These are phyloP conservation scores for Centrapalus pauciflorus DNA, from an alignment of 129 eudicot genomes.

Conservation along the genomic window DNA sequence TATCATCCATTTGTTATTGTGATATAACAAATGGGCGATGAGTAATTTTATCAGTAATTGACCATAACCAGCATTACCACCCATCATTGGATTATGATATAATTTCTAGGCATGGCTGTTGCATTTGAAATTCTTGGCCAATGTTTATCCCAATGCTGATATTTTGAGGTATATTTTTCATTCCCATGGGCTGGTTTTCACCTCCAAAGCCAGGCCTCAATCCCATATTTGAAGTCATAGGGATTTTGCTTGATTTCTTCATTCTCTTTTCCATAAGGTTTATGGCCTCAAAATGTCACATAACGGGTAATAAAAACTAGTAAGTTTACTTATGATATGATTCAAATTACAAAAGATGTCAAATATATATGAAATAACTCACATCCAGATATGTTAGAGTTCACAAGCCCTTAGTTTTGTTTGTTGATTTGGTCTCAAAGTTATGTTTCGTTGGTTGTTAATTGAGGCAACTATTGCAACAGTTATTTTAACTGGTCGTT, in stretches of 20 bases:
- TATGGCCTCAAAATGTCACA: constrained; percentile 89
- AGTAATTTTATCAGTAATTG: constrained; percentile 48
- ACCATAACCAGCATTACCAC: constrained; percentile 60
- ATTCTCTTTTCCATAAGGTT: constrained; percentile 92
- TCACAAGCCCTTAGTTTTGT: constrained; percentile 84
- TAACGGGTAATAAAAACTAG: constrained; percentile 38
- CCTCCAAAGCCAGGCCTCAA: constrained; percentile 23
- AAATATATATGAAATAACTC: constrained; percentile 26
- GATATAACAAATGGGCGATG: constrained; percentile 12
- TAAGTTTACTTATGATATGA: too few relatives aligned
- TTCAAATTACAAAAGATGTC: too few relatives aligned
- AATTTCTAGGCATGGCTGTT: constrained; percentile 51
- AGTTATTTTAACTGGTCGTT: too few relatives aligned
- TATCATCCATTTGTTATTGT: constrained; percentile 12
- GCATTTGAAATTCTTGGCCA: constrained; percentile 48
- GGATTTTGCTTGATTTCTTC: constrained; percentile 70
- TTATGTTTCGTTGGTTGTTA: constrained; percentile 52
- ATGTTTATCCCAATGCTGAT: constrained; percentile 26
- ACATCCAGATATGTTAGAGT: constrained; percentile 93
- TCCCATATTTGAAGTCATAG: constrained; percentile 59
- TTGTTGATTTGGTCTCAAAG: constrained; percentile 86
- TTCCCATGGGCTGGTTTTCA: constrained; percentile 47
- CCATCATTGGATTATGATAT: constrained; percentile 79
- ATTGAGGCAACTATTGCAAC: constrained; percentile 59
- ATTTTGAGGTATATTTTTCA: constrained; percentile 23